Base-by-base conservation (phyloP, 441 rosid species). In the Geranium incanum region DNA sequence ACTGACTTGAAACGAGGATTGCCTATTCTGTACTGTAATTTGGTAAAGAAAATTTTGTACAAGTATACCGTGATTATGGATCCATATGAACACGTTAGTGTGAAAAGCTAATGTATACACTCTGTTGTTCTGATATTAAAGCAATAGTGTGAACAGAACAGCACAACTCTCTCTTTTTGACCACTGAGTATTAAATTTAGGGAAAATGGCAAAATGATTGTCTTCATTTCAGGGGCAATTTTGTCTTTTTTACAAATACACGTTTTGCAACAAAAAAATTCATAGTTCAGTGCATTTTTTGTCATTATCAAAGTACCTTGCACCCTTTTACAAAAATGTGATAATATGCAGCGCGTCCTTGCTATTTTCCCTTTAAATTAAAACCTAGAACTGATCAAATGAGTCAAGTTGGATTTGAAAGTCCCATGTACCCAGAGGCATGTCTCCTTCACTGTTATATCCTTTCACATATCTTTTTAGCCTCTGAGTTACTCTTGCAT, bases 401-500 rank as follows among this genome's bases (percentile, higher is more conserved):
- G 66, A 9, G 13, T 62, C 13, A 6, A 36, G 33, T 8, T 28
- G 36, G 33, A 60, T 60, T 18, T 60, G 33, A 19, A 60, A 18
- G 66, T 60, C 66, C 66, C 66, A 60, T 21, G 13, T 13, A 18
- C 19, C 9, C 6, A 21, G 37, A 21, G 36, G 66, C 5, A 62
- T 19, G n/a, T 62, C 66, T 23, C 66, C 66, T 1, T 62, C 66
- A 28, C 36, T 62, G 33, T 3, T 62, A 4, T 36, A 62, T 62
- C 66, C 66, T 8, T 62, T 21, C 36, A 62, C 66, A 62, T 19
- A 62, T 7, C 36, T 62, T 62, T 8, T 62, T 3, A 62, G 37
- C 12, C 66, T 62, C 37, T 62, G 37, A 62, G 37, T 21, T 62
- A 62, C 37, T 62, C 37, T 62, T 21, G 66, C 28, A 62, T 36